Percentiles rank a stretch among this genome's conserved stretches.
Evolutionary conservation across 345 rosid species (phyloP).

Genomic region (Reutealis trisperma): DNA sequence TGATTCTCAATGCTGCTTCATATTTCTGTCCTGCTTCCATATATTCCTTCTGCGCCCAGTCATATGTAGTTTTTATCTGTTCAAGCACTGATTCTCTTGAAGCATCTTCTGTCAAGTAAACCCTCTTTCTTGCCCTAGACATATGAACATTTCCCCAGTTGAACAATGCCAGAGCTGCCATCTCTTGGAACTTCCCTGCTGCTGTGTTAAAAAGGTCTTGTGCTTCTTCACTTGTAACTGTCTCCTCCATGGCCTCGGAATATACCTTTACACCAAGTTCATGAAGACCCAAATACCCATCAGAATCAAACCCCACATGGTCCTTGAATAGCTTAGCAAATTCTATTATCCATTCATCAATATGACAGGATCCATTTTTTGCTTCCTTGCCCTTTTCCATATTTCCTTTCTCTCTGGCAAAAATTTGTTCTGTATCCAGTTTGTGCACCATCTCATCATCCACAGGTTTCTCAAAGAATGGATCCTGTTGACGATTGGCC

Average conservation of each 20-base stretch:
- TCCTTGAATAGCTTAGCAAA: constrained; percentile 80
- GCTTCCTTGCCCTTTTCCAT: constrained; percentile 30
- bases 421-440: constrained; percentile 7
- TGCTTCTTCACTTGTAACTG: constrained; percentile 83
- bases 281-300: constrained; percentile 69
- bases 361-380: constrained; percentile 36
- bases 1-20: constrained; percentile 74
- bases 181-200: constrained; percentile 80
- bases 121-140: constrained; percentile 75
- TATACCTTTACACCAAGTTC: constrained; percentile 78
- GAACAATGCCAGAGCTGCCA: constrained; percentile 84
- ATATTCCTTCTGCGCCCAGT: constrained; percentile 59
- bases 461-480: constrained; percentile 43
- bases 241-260: constrained; percentile 92
- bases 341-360: constrained; percentile 85
- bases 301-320: constrained; percentile 71
- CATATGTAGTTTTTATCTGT: constrained; percentile 57
- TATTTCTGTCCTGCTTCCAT: constrained; percentile 58
- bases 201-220: constrained; percentile 68
- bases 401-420: constrained; percentile 28
- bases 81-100: constrained; percentile 55
- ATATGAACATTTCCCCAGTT: constrained; percentile 88
- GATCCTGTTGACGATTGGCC: constrained; percentile 63
- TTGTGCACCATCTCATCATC: constrained; percentile 22
- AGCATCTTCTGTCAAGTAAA: constrained; percentile 54